Conservation (phyloP, 805 yeast species). For the Isabelozyma gotoi region DNA sequence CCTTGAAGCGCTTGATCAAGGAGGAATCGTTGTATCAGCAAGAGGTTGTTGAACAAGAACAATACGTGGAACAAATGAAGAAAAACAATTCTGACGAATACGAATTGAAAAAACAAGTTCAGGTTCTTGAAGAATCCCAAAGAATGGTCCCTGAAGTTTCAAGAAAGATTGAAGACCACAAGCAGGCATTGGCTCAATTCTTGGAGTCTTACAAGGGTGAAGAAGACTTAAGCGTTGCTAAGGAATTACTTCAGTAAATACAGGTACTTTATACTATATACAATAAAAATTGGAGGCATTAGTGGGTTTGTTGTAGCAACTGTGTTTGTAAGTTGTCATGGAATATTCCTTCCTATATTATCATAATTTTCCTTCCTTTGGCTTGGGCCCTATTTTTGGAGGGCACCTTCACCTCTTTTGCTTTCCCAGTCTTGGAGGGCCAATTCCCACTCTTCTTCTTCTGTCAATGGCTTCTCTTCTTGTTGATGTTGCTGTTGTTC, state of each 20-base stretch:
- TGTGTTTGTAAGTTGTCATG: no score
- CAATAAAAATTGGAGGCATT: not conserved
- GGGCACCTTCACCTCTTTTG: constrained; percentile 12
- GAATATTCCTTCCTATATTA: not conserved
- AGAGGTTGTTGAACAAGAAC: constrained; percentile 57
- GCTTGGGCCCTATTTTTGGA: not conserved
- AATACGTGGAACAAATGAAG: constrained; percentile 47
- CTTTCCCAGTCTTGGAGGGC: constrained; percentile 31
- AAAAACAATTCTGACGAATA: constrained; percentile 55
- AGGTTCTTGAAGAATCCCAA: constrained; percentile 37
- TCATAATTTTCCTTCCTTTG: not conserved
- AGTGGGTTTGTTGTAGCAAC: not conserved
- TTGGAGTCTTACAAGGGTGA: constrained; percentile 34
- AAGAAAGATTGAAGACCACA: constrained; percentile 17
- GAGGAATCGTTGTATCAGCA: constrained; percentile 62
- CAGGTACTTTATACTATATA: constrained; percentile 1
- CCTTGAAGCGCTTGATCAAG: constrained; percentile 65
- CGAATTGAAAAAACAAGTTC: constrained; percentile 53
- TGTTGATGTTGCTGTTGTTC: constrained; percentile 41
- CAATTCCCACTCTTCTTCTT: constrained; percentile 70
- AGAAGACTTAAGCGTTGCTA: constrained; percentile 31
- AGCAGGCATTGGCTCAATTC: constrained; percentile 19
- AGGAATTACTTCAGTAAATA: constrained; percentile 11
- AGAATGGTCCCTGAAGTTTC: constrained; percentile 34
- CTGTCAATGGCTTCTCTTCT: constrained; percentile 38